Base-by-base conservation (phyloP, 306 rosid species). In the Elaeagnus macrophylla region DNA sequence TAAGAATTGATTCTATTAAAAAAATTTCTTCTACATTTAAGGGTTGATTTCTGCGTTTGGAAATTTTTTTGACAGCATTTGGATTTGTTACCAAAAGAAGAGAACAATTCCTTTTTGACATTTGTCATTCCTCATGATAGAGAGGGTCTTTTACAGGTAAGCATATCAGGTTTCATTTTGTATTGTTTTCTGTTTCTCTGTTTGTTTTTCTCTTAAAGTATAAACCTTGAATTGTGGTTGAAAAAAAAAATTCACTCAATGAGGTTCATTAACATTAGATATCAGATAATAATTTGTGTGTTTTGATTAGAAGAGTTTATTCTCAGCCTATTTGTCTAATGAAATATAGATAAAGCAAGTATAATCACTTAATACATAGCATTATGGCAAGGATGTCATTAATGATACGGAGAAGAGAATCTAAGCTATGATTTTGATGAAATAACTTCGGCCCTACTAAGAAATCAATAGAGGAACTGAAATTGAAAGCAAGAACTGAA, bases 41-140 rank as follows among this genome's bases (percentile, higher is more conserved):
- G 12, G 19, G 10, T 54, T 61, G 56, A 37, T 69, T 59, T 61
- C 66, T 86, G 39, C 32, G 79, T 69, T 56, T 17, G 67, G 63
- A 37, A 25, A 32, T 43, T 58, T 7, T 67, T 67, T 64, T 76
- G 59, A 62, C 87, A 83, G 97, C 82, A 41, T 56, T 71, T 90
- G 71, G 82, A 82, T 64, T 77, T 86, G 45, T 57, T 37, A 56
- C 95, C 94, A 68, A 86, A 83, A 60, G 96, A 82, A 75, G 93
- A 91, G 76, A 81, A 65, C 52, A 64, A 61, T 50, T 70, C 66
- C 32, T 83, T 68, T 16, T 51, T 86, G 36, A 86, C 94, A 64
- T 91, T 73, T 67, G 79, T 82, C 60, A 82, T 86, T 70, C 95
- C 94, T 68, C 96, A 79, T 62, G 81, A 84, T 59, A 72, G 81